Base-by-base conservation (phyloP, 2,329 filamentous ascomycete genomes). In the Tympanopsis confertula region DNA sequence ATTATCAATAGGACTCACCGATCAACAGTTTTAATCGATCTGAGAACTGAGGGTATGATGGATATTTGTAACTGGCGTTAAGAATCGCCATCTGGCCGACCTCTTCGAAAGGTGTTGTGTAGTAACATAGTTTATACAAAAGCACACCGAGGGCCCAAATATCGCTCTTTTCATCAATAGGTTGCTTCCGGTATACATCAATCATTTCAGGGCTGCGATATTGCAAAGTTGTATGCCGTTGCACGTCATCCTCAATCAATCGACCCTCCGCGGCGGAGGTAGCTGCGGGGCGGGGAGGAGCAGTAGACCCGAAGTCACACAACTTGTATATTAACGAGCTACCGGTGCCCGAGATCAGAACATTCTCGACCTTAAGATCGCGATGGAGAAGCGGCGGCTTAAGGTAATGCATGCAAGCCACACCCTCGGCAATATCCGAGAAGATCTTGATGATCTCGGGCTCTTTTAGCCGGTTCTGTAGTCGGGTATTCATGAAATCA, bases 141-240 rank as follows among this genome's bases (percentile, higher is more conserved):
- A 98, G 65, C 30, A 98, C 91, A 4, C 91, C 91, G 43, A 98
- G 63, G 1, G 91, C 91, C 91, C 88, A 98, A 20, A 98, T 95
- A 58, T 98, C 91, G 36, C 88, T 93, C 65, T 98, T 98, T 63
- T 98, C 91, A 54, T 98, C 86, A 53, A 98, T 94, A 1, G 91
- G 87, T 50, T 88, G 86, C 59, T 93, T 94, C 44, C 88, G 74
- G 62, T 95, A 98, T 18, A 98, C 91, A 53, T 98, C 91, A 42
- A 98, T 81, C 91, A 98, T 98, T 62, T 98, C 91, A 4, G 91
- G 91, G 55, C 89, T 96, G 47, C 91, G 75, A 57, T 98, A 98
- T 58, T 98, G 91, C 61, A 98, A 71, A 1, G 91, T 98, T 0
- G 91, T 98, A 56, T 98, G 89, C 51, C 86, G 85, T 60, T 96